Conservation (phyloP, 2,329 filamentous ascomycete genomes). For the Epichloe sp. region DNA sequence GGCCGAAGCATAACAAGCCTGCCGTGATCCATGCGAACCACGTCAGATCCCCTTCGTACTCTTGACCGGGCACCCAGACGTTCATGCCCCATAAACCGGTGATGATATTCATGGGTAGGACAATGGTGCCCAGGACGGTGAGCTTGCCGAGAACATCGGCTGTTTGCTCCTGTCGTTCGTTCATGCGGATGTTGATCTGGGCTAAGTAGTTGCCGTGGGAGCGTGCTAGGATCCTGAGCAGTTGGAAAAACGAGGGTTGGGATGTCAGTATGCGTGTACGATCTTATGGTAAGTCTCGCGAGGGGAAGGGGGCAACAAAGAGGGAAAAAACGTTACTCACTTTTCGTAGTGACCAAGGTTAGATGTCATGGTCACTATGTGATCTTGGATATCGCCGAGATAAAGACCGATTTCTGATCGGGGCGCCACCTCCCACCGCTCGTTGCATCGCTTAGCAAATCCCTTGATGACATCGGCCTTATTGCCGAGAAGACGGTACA, state of each 20-base stretch:
- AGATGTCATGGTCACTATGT: slow-evolving; percentile 97
- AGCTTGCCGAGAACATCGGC: slow-evolving; percentile 89
- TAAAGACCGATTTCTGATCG: slow-evolving; percentile 95
- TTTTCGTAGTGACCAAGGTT: slow-evolving; percentile 95
- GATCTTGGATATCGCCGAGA: slow-evolving; percentile 94
- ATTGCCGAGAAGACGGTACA: slow-evolving; percentile 86
- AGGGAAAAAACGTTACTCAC: slow-evolving; percentile 34
- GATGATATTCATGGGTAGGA: slow-evolving; percentile 97
- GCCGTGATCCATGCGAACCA: slow-evolving; percentile 70
- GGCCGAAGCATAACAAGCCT: slow-evolving; percentile 64
- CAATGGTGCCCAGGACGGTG: slow-evolving; percentile 91
- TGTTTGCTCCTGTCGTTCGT: slow-evolving; percentile 90
- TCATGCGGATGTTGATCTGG: slow-evolving; percentile 98
- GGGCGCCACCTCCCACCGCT: slow-evolving; percentile 93
- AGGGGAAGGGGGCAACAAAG: neutral
- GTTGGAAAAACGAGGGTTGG: neutral
- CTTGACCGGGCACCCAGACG: slow-evolving; percentile 86
- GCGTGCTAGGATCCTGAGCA: slow-evolving; percentile 58
- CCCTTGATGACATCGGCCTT: slow-evolving; percentile 99
- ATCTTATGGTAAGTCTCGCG: neutral
- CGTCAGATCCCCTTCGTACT: slow-evolving; percentile 56
- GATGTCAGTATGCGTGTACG: neutral
- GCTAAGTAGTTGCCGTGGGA: slow-evolving; percentile 97
- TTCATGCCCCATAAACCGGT: slow-evolving; percentile 99
- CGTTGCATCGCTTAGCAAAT: slow-evolving; percentile 95